Percentiles rank a stretch among this genome's conserved stretches.
These are phyloP conservation scores for Trichoderma lentiforme DNA, from an alignment of 2,329 filamentous ascomycete species.

Conservation along the genomic window DNA sequence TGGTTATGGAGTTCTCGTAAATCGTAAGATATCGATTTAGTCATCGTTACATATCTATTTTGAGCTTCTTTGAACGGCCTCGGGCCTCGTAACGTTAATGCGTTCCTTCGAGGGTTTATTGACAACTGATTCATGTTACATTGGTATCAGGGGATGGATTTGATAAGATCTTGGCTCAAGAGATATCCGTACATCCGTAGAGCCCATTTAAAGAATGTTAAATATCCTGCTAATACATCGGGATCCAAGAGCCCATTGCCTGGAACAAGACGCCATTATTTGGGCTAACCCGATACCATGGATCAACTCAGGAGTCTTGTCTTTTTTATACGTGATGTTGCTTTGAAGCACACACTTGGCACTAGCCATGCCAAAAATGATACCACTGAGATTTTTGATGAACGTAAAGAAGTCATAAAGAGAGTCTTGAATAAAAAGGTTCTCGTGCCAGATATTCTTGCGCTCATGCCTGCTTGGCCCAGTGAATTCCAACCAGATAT, in stretches of 20 bases:
- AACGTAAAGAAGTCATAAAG: neutral
- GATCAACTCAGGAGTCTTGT: neutral
- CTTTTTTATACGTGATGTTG: neutral
- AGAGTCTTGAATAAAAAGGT: neutral
- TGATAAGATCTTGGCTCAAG: neutral
- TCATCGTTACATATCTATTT: neutral
- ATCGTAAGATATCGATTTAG: neutral
- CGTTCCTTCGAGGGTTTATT: neutral
- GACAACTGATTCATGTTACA: neutral
- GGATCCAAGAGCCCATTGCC: neutral
- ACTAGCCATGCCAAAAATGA: neutral
- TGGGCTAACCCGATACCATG: neutral
- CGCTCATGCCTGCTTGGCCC: neutral
- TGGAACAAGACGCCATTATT: neutral
- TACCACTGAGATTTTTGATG: neutral
- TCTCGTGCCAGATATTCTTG: neutral
- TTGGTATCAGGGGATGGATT: neutral
- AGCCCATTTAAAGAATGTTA: neutral
- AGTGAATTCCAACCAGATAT: constrained; percentile 5
- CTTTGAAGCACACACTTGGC: neutral
- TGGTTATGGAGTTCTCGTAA: neutral
- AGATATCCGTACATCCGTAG: no score
- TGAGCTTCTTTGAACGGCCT: neutral
- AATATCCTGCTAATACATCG: neutral
- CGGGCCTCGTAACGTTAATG: neutral